Conservation (phyloP, 2,329 filamentous ascomycete species). For the Ilyonectria mors-panacis region DNA sequence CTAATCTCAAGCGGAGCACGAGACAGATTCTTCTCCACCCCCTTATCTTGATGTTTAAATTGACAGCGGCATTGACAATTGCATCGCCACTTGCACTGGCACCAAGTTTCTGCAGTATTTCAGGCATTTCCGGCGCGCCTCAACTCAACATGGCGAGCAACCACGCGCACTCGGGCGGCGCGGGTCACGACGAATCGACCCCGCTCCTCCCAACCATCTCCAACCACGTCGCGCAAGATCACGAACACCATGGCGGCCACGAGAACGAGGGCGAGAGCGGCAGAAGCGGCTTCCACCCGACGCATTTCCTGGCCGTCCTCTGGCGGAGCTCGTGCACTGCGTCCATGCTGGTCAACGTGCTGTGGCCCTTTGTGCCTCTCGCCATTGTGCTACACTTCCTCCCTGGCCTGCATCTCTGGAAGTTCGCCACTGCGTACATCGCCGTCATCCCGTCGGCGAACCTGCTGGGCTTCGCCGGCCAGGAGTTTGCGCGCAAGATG, state of each 20-base stretch:
- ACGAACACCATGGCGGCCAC: slow-evolving; percentile 28
- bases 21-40: background rate
- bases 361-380: slow-evolving; percentile 65
- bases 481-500: slow-evolving; percentile 76
- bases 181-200: slow-evolving; percentile 33
- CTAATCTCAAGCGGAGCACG: background rate
- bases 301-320: slow-evolving; percentile 59
- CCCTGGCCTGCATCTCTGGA: slow-evolving; percentile 56
- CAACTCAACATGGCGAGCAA: slow-evolving; percentile 8
- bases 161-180: slow-evolving; percentile 1
- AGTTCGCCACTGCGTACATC: slow-evolving; percentile 63
- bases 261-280: slow-evolving; percentile 62
- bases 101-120: background rate
- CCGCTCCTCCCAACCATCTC: slow-evolving; percentile 49
- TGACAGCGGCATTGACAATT: background rate
- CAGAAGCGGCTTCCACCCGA: slow-evolving; percentile 59
- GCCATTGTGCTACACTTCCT: slow-evolving; percentile 60
- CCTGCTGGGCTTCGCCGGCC: slow-evolving; percentile 61
- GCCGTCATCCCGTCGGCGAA: slow-evolving; percentile 66
- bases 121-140: background rate
- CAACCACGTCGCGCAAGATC: slow-evolving; percentile 30
- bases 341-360: slow-evolving; percentile 62
- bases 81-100: background rate
- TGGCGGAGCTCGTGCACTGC: slow-evolving; percentile 61
- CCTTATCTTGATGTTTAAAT: background rate